Evolutionary conservation across 495 filamentous ascomycete genomes (phyloP), one percentile per base, ranked within the genome.

Genomic region (Bacidia rubella): DNA sequence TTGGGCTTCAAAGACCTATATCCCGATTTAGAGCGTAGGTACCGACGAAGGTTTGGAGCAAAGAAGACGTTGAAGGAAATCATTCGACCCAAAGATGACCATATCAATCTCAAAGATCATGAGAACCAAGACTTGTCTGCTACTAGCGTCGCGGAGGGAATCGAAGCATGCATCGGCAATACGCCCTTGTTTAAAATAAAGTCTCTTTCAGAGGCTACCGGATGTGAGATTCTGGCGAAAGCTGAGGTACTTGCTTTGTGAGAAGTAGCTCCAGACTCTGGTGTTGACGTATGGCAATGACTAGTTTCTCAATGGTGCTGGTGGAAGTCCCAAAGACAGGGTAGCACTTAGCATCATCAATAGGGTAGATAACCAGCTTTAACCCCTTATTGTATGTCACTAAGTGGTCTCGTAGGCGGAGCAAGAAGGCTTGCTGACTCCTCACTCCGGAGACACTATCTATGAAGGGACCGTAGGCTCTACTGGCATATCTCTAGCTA

Each of bases 381-480:
- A 47, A 12, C 21, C 11, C 1, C 17, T 4, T 47, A 1, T n/a
- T 42, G 15, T 21, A 11, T 12, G n/a, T 15, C 2, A 24, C 38
- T 53, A 25, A 44, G 38, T 19, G 25, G 19, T 45, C 24, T 20
- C 47, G 20, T 52, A 82, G 70, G 92, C 93, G 29, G 90, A 97
- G 70, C 74, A 80, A 58, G 68, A 76, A 50, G 88, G 87, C 2
- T 72, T 90, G 9, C 67, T 99, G 47, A 77, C 70, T 3, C 92
- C 93, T 0, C 70, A 84, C 60, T 80, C 83, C 21, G 90, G 90
- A 51, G 93, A 97, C 62, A 88, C 82, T 20, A 85, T 99, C 60
- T 99, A 97, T 68, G 92, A 99, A 70, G 92, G 93, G 45, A 99
- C 93, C 4, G 90, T 94, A 11, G 92, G 92, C 51, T 89, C 83